Evolutionary conservation across 2,329 filamentous ascomycete species (phyloP).

Genomic region (Botryotinia calthae): DNA sequence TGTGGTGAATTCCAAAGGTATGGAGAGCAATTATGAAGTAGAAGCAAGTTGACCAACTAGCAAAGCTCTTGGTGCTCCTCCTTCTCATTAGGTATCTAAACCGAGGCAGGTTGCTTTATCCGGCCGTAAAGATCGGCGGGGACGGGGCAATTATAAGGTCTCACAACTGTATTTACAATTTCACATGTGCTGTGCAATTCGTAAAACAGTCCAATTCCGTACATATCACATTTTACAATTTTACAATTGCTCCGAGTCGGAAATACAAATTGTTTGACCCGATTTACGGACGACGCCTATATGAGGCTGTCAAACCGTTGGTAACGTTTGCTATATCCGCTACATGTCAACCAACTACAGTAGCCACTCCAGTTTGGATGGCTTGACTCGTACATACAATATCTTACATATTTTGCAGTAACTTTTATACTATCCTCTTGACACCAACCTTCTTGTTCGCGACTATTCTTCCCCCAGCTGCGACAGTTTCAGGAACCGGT

Average conservation of each 20-base stretch:
- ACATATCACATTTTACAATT: not conserved
- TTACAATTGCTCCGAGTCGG: not conserved
- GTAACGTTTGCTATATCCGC: not conserved
- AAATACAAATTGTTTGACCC: not conserved
- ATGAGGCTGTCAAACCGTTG: not conserved
- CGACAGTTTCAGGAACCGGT: constrained; percentile 34
- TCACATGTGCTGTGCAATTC: not conserved
- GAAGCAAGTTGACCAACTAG: not conserved
- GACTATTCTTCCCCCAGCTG: constrained; percentile 24
- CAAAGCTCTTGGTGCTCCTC: not conserved
- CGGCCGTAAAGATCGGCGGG: not conserved
- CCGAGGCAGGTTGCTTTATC: constrained; percentile 8
- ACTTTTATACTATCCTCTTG: constrained; percentile 27
- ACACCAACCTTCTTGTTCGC: constrained; percentile 32
- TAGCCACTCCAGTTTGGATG: not conserved
- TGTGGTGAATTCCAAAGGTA: not conserved
- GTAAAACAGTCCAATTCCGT: not conserved
- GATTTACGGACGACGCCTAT: not conserved
- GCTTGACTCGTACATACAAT: constrained; percentile 25
- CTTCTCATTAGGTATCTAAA: not conserved
- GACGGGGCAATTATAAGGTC: not conserved
- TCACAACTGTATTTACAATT: not conserved
- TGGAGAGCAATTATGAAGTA: not conserved
- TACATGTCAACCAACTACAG: not conserved
- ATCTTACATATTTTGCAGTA: constrained; percentile 26